These are phyloP conservation scores for Thermoascus crustaceus DNA, from an alignment of 2,329 filamentous ascomycete genomes.

Conservation along the genomic window DNA sequence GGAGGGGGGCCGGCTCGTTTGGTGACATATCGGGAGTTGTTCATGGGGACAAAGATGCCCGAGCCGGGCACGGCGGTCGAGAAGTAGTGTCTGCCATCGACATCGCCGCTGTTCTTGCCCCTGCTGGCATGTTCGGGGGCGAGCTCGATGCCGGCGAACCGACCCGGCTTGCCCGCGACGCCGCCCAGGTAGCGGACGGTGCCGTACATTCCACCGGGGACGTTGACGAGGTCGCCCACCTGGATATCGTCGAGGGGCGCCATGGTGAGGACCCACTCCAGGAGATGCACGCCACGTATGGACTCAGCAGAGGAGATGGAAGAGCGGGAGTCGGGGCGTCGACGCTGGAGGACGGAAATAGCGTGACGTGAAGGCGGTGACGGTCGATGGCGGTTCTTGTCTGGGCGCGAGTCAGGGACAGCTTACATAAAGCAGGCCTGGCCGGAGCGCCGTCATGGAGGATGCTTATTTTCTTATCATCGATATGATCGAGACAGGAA, in stretches of 20 bases:
- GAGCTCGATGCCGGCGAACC: constrained; percentile 88
- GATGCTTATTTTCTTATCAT: no score
- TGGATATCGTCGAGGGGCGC: constrained; percentile 47
- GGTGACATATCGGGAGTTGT: constrained; percentile 61
- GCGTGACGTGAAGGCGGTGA: no score
- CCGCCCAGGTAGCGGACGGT: constrained; percentile 80
- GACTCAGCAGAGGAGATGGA: not conserved
- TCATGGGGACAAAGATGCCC: constrained; percentile 86
- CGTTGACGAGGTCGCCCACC: constrained; percentile 78
- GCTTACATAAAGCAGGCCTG: no score
- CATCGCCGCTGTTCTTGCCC: constrained; percentile 94
- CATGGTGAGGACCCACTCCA: constrained; percentile 17
- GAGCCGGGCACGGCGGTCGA: constrained; percentile 66
- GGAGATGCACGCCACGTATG: no score
- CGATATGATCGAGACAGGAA: no score
- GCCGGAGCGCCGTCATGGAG: no score
- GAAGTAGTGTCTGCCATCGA: constrained; percentile 82
- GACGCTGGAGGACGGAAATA: constrained; percentile 5
- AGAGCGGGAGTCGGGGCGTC: constrained; percentile 2
- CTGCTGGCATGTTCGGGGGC: constrained; percentile 67
- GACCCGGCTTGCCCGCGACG: constrained; percentile 81
- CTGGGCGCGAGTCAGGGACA: no score
- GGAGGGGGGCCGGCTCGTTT: constrained; percentile 60
- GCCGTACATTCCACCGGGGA: constrained; percentile 87
- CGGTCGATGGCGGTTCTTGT: no score